A percentile compares a stretch with the other conserved stretches of the same genome.
Conservation (phyloP, 2,329 filamentous ascomycete genomes). For the Fusarium chuoi region DNA sequence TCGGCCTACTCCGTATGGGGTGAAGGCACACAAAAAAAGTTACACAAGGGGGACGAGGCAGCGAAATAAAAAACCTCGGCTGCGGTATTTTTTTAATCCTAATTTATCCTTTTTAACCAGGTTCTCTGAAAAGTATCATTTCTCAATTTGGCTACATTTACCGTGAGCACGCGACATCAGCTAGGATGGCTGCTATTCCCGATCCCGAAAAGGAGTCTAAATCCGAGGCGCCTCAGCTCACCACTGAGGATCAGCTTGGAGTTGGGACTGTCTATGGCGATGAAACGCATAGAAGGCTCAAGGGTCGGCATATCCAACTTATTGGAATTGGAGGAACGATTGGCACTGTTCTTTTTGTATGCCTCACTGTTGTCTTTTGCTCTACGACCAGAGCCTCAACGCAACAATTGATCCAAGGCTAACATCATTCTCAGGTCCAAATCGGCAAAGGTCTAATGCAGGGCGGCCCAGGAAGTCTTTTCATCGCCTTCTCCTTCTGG, state of each 20-base stretch:
- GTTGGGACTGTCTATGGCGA: constrained; percentile 17
- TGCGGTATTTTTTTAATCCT: constrained; percentile 20
- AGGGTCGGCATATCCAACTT: constrained; percentile 67
- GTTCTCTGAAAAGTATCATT: not conserved
- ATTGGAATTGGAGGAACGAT: constrained; percentile 74
- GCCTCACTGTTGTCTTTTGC: not conserved
- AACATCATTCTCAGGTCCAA: constrained; percentile 51
- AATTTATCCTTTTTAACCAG: not conserved
- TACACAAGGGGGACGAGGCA: not conserved
- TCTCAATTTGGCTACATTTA: not conserved
- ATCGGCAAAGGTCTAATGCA: constrained; percentile 68
- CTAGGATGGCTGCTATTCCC: constrained; percentile 32
- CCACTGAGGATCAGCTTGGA: constrained; percentile 1
- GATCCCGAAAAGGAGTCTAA: constrained; percentile 36
- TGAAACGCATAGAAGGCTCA: constrained; percentile 62
- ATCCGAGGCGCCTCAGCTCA: not conserved
- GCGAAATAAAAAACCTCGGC: constrained; percentile 2
- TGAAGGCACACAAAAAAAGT: constrained; percentile 18
- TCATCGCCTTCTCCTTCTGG: constrained; percentile 70
- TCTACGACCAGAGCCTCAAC: not conserved
- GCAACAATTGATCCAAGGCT: not conserved
- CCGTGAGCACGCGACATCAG: not conserved
- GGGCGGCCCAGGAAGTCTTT: constrained; percentile 68
- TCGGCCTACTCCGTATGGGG: constrained; percentile 15
- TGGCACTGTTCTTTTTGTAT: constrained; percentile 68